Evolutionary conservation across 352 stramenopile species (phyloP).

Genomic region (Pythium brassicae): DNA sequence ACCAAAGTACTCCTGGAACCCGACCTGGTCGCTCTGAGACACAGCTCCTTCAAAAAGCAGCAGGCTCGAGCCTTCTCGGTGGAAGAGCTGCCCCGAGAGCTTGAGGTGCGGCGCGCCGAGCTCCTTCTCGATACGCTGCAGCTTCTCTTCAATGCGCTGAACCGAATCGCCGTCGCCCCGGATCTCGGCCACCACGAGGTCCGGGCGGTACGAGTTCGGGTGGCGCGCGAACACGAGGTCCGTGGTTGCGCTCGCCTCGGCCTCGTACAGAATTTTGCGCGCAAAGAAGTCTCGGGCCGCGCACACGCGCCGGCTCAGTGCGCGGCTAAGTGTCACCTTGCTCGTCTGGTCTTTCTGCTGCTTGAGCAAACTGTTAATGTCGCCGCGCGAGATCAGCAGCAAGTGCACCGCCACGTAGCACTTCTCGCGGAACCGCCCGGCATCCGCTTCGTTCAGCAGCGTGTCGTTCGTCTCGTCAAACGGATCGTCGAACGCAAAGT

Average conservation of each 20-base stretch:
- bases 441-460: conserved; percentile 31
- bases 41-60: conserved; percentile 72
- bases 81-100: conserved; percentile 40
- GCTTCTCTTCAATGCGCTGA: conserved; percentile 56
- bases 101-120: conserved; percentile 44
- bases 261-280: conserved; percentile 57
- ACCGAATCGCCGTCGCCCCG: conserved; percentile 53
- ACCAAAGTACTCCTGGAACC: conserved; percentile 67
- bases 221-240: conserved; percentile 40
- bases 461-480: conserved; percentile 67
- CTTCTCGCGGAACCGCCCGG: conserved; percentile 49
- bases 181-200: conserved; percentile 74
- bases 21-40: conserved; percentile 57
- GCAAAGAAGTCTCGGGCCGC: conserved; percentile 60
- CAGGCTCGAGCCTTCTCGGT: conserved; percentile 58
- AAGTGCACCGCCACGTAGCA: conserved; percentile 66
- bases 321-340: conserved; percentile 67
- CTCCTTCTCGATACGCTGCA: conserved; percentile 61
- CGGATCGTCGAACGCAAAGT: conserved; percentile 56
- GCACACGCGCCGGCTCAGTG: conserved; percentile 55
- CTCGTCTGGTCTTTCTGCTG: conserved; percentile 49
- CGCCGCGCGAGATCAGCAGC: conserved; percentile 50
- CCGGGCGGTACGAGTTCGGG: conserved; percentile 55
- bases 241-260: conserved; percentile 26
- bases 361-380: conserved; percentile 52